Base-by-base conservation (phyloP, 2,329 filamentous ascomycete genomes). In the Polytolypa hystricis region DNA sequence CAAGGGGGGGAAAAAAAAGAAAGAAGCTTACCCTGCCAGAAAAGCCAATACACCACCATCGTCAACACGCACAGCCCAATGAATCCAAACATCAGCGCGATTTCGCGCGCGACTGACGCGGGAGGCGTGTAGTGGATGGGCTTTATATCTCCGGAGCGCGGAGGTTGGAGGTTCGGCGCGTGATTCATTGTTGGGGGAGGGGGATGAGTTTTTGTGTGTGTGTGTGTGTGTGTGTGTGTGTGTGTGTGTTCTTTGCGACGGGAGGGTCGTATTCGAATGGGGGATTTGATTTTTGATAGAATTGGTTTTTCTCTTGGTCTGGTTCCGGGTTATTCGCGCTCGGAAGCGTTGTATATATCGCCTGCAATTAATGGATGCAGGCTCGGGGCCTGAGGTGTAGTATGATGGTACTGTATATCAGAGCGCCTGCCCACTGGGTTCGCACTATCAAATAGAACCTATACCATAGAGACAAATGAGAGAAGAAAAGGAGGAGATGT, bases 31-130 rank as follows among this genome's bases (percentile, higher is more conserved):
- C 35, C 28, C 25, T 37, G 35, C 36, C 36, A 38, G 10, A 38
- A 29, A 23, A 26, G 27, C 30, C 30, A 38, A 18, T 39, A 35
- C 11, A 35, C 12, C 12, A 32, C 14, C 30, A 35, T 16, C 11
- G 26, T 25, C 15, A 59, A 40, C 26, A 57, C 26, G 32, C 49
- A 59, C 3, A 53, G 49, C 14, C 38, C 45, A 2, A 60, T 45
- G 38, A 63, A 62, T 19, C 50, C 59, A 40, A 61, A 58, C 43
- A 61, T 53, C 18, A 61, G 52, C 14, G 58, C 60, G 8, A 63
- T 45, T 44, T 63, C 60, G 20, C 51, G 48, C 15, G 44, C 46
- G 6, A 61, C 46, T 5, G 56, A 54, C 33, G 49, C 41, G 35
- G 52, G 49, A n/a, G 51, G 47, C 2, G 51, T 53, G 37, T 48